Conservation (phyloP, 2,329 filamentous ascomycete genomes). For the Sporothrix phasma region DNA sequence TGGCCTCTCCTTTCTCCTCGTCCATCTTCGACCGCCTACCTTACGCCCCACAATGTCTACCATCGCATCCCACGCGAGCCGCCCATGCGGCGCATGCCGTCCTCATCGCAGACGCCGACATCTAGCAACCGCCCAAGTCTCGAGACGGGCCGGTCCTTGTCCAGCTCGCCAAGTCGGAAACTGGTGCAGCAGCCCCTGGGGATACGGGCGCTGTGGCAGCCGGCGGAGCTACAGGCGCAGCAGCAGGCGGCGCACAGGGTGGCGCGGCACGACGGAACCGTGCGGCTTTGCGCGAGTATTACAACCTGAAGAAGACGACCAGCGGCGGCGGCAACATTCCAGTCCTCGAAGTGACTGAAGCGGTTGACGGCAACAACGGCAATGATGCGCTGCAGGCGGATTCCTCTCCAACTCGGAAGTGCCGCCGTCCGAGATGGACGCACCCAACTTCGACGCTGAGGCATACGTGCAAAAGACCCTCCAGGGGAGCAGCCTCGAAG, state of each 20-base stretch:
- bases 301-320: constrained; percentile 58
- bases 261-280: constrained; percentile 53
- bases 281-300: constrained; percentile 84
- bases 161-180: constrained; percentile 42
- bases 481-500: constrained; percentile 53
- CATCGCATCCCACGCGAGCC: constrained; percentile 54
- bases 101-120: constrained; percentile 47
- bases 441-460: constrained; percentile 60
- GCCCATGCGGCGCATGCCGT: constrained; percentile 47
- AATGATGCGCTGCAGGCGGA: constrained; percentile 14
- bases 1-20: neutral
- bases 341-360: constrained; percentile 34
- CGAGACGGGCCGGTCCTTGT: constrained; percentile 52
- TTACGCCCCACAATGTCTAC: constrained; percentile 45
- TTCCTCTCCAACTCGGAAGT: constrained; percentile 40
- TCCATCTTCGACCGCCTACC: too few species aligned
- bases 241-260: constrained; percentile 18
- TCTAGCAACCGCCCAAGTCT: constrained; percentile 68
- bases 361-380: constrained; percentile 20
- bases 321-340: constrained; percentile 29
- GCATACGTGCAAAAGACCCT: constrained; percentile 55
- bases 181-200: neutral
- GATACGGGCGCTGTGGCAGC: too few species aligned
- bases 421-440: constrained; percentile 62
- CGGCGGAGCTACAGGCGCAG: constrained; percentile 19